Percentiles rank a stretch among this genome's conserved stretches.
These are phyloP conservation scores for Talaromyces sp. DNA, from an alignment of 2,329 filamentous ascomycete species.

Conservation along the genomic window DNA sequence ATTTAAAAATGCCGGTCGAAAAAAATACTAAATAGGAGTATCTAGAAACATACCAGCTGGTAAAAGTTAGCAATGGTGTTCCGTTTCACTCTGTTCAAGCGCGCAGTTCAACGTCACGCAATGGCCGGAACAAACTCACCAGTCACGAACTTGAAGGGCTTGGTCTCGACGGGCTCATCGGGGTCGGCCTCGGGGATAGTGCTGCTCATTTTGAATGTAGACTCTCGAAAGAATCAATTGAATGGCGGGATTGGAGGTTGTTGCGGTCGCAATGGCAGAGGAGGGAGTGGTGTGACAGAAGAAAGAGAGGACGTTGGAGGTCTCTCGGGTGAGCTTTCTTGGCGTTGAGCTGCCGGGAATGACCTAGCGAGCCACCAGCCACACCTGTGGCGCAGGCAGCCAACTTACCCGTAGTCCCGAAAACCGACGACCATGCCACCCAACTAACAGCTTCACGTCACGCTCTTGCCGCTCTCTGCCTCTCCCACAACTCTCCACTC, in stretches of 20 bases:
- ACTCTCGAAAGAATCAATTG: slow-evolving; percentile 20
- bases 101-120: slow-evolving; percentile 19
- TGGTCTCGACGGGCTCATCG: slow-evolving; percentile 82
- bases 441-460: slow-evolving; percentile 22
- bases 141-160: slow-evolving; percentile 99
- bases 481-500: slow-evolving; percentile 11
- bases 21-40: slow-evolving; percentile 25
- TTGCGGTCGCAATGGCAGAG: slow-evolving; percentile 20
- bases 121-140: slow-evolving; percentile 58
- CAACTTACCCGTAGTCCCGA: slow-evolving; percentile 33
- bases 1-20: not conserved
- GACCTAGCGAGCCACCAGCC: slow-evolving; percentile 31
- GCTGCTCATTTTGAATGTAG: slow-evolving; percentile 74
- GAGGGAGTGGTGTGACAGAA: slow-evolving; percentile 20
- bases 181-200: slow-evolving; percentile 61
- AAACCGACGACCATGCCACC: slow-evolving; percentile 22
- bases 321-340: slow-evolving; percentile 24
- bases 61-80: slow-evolving; percentile 38
- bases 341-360: slow-evolving; percentile 36
- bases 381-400: slow-evolving; percentile 29
- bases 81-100: not conserved
- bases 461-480: slow-evolving; percentile 19
- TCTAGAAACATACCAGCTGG: slow-evolving; percentile 49
- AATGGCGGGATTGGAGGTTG: not conserved
- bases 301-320: slow-evolving; percentile 26